Percentiles rank a stretch among this genome's conserved stretches.
Conservation (phyloP, 345 rosid genomes). For the Populus davidiana region DNA sequence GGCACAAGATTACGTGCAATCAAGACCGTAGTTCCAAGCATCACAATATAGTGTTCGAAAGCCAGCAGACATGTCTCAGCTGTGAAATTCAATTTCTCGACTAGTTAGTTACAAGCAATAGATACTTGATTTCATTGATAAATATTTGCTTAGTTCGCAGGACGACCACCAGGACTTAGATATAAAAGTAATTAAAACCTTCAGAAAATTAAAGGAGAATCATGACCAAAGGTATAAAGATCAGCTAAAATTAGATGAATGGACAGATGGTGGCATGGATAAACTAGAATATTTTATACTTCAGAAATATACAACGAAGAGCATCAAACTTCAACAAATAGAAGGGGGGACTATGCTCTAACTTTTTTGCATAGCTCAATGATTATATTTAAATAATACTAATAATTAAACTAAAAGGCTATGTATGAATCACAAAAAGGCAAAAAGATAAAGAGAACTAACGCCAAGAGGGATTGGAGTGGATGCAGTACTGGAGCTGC, state of each 20-base stretch:
- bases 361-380: slow-evolving; percentile 19
- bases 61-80: slow-evolving; percentile 69
- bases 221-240: slow-evolving; percentile 7
- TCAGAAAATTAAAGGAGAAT: slow-evolving; percentile 20
- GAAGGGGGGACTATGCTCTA: neutral
- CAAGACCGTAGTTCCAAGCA: slow-evolving; percentile 81
- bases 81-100: slow-evolving; percentile 32
- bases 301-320: neutral
- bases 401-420: neutral
- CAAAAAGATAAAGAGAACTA: slow-evolving; percentile 30
- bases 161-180: neutral
- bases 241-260: neutral
- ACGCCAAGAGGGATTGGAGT: slow-evolving; percentile 97
- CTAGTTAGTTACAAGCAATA: slow-evolving; percentile 3
- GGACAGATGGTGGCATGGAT: slow-evolving; percentile 10
- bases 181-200: neutral
- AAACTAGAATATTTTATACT: neutral
- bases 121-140: neutral
- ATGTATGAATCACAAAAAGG: neutral
- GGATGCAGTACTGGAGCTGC: slow-evolving; percentile 94
- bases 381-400: neutral
- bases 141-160: neutral
- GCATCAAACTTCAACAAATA: neutral
- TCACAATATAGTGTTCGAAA: slow-evolving; percentile 89
- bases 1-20: slow-evolving; percentile 67